These are phyloP conservation scores for Coffea humblotiana DNA, from an alignment of 305 asterid genomes.

Conservation along the genomic window DNA sequence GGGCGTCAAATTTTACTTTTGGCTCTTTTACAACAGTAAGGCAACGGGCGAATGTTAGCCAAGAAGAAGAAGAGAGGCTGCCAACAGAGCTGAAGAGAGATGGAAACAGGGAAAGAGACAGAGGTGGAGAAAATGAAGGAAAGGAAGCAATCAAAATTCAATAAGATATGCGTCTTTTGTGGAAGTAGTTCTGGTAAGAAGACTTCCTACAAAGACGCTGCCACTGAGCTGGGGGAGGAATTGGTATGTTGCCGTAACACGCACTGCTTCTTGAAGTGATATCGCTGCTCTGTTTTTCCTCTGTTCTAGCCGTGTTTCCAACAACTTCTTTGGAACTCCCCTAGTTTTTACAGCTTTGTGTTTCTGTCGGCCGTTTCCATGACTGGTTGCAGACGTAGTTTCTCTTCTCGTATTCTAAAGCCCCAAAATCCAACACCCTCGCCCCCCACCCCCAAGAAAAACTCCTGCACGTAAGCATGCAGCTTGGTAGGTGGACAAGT, in stretches of 20 bases:
- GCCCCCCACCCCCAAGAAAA: too few species aligned
- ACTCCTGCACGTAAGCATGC: background rate
- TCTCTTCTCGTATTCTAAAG: background rate
- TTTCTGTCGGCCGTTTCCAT: background rate
- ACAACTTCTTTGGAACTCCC: background rate
- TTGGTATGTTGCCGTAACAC: slow-evolving; percentile 18
- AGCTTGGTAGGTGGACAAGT: background rate
- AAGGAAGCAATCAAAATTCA: slow-evolving; percentile 37
- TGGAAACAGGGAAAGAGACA: slow-evolving; percentile 9
- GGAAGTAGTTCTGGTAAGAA: slow-evolving; percentile 50
- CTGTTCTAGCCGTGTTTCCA: background rate
- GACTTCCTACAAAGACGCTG: slow-evolving; percentile 41
- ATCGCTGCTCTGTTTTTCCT: background rate
- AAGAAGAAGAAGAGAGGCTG: background rate
- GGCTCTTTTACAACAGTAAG: background rate
- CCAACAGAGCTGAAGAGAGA: background rate
- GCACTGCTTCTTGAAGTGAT: background rate
- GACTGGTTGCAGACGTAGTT: background rate
- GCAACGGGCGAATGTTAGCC: background rate
- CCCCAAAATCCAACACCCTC: too few species aligned
- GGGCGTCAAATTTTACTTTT: background rate
- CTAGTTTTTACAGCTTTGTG: background rate
- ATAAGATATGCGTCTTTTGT: slow-evolving; percentile 46
- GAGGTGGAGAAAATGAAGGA: slow-evolving; percentile 19
- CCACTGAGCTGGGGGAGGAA: slow-evolving; percentile 41